Evolutionary conservation across 257 asterid genomes (phyloP).

Genomic region (Solanum tacnaense): DNA sequence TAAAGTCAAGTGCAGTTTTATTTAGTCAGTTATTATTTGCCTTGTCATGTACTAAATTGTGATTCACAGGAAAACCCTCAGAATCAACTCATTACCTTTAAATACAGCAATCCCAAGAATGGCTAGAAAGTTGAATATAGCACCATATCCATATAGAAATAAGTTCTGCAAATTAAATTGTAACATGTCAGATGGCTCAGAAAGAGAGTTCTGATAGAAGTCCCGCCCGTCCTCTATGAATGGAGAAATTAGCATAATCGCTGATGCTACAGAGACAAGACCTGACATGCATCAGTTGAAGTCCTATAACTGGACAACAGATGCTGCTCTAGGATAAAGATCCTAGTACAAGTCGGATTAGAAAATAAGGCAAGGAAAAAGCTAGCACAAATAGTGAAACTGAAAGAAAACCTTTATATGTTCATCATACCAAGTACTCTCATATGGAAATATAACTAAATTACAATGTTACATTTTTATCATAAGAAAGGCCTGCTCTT

Average conservation of each 20-base stretch:
- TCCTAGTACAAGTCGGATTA: not conserved
- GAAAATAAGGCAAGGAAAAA: not conserved
- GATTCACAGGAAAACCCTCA: not conserved
- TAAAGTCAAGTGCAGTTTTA: not conserved
- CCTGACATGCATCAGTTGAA: not conserved
- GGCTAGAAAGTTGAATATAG: conserved; percentile 90
- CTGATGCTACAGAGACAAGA: not conserved
- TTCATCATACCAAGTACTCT: not conserved
- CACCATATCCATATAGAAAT: conserved; percentile 95
- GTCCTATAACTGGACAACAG: not conserved
- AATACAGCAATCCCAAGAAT: conserved; percentile 57
- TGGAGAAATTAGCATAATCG: not conserved
- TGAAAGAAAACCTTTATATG: not conserved
- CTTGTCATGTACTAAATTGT: not conserved
- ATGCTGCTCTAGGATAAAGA: not conserved
- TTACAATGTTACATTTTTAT: not conserved
- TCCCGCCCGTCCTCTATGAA: not conserved
- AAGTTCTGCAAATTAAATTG: conserved; percentile 56
- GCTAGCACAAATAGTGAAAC: not conserved
- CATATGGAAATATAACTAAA: not conserved
- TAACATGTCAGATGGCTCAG: not conserved
- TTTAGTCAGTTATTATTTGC: not conserved
- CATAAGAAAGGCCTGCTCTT: not conserved
- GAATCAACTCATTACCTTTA: conserved; percentile 42
- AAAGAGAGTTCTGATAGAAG: not conserved